Base-by-base conservation (phyloP, 75 land plant genomes). In the Selaginella tamariscina region DNA sequence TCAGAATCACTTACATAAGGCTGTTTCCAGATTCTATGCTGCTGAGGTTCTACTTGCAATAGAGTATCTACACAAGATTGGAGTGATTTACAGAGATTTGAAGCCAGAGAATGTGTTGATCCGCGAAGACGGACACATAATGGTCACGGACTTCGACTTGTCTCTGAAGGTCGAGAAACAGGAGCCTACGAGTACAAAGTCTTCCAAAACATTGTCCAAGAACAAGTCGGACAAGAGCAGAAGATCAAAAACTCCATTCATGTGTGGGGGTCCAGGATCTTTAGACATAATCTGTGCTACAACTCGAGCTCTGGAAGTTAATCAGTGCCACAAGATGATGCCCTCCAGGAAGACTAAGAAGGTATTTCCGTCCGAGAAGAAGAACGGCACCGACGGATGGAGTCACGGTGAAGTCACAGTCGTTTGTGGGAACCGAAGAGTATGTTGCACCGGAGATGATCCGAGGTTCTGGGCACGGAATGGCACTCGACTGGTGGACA, bases 401-500 rank as follows among this genome's bases (percentile, higher is more conserved):
- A 5, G 49, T 15, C 49, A 39, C 5, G 49, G 49, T 39, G 11
- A 39, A 39, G 49, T 39, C 49, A 15, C 49, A 39, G 49, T 31
- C 32, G 31, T 76, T 70, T 70, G 73, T 71, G 13, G 73, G 73
- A 32, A 71, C 73, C 0, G 73, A 71, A 67, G 73, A 71, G 29
- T 71, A 71, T 67, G 73, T 71, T 31, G 73, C 73, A 11, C 73
- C 73, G 15, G 95, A 89, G 70, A 86, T 89, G 33, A 82, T 89
- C 2, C 68, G 75, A 65, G 95, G 95, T 57, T 75, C 81, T 27
- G 95, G 95, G 29, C 95, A 89, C 73, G 89, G 89, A 2, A 81
- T 67, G 55, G 74, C 84, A 5, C 83, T 86, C 33, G 89, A 86
- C 72, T 86, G 86, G 86, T 86, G 86, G 84, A 84, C 89, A 0